A percentile compares a stretch with the other conserved stretches of the same genome.
These are phyloP conservation scores for Melanomma pulvis-pyrius DNA, from an alignment of 495 filamentous ascomycete genomes.

Conservation along the genomic window DNA sequence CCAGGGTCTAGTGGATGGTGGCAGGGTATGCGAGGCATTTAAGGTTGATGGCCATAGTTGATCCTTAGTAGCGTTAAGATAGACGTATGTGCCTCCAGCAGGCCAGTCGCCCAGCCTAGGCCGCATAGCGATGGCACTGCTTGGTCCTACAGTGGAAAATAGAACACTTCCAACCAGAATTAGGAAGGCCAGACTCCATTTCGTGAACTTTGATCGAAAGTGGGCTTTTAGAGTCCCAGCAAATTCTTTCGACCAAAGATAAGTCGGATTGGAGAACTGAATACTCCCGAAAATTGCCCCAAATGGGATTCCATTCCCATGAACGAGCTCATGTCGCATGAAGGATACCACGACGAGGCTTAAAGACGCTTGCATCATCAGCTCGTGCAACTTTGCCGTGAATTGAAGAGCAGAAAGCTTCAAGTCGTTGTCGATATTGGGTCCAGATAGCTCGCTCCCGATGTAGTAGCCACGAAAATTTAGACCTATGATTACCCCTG, in stretches of 20 bases:
- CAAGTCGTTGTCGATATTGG: not conserved
- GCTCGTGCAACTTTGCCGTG: constrained; percentile 13
- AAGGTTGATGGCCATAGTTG: constrained; percentile 1
- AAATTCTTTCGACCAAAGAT: constrained; percentile 16
- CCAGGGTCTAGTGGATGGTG: not conserved
- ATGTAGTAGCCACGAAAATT: constrained; percentile 14
- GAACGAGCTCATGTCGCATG: constrained; percentile 7
- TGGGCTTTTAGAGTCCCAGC: constrained; percentile 1
- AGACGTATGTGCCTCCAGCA: constrained; percentile 11
- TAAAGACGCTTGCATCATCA: constrained; percentile 12
- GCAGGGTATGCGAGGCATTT: not conserved
- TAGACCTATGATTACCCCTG: not conserved
- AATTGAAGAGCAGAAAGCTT: constrained; percentile 14
- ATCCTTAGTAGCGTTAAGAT: constrained; percentile 10
- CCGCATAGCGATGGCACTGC: constrained; percentile 11
- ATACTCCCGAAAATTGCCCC: constrained; percentile 10
- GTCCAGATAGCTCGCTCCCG: not conserved
- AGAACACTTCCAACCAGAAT: not conserved
- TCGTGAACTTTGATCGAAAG: not conserved
- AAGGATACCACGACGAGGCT: constrained; percentile 10
- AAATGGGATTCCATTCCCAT: constrained; percentile 5
- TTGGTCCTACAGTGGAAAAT: not conserved
- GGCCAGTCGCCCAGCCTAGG: constrained; percentile 1
- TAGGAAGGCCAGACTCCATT: not conserved
- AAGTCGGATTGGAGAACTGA: constrained; percentile 1